Evolutionary conservation across 768 basidiomycete species (phyloP).

Genomic region (Sarcodon sp.): DNA sequence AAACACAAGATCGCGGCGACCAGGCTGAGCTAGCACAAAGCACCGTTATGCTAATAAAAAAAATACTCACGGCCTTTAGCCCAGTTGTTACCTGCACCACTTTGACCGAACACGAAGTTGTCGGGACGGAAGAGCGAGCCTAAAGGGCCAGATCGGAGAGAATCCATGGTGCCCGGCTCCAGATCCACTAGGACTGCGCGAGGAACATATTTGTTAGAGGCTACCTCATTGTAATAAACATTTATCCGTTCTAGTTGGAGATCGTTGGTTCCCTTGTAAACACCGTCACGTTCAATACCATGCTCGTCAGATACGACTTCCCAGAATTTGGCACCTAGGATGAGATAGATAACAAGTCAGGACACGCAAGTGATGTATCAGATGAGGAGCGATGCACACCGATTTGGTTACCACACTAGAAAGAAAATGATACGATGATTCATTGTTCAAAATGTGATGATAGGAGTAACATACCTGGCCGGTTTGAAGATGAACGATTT

Average conservation of each 20-base stretch:
- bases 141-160: conserved; percentile 80
- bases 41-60: neutral
- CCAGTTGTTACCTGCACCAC: conserved; percentile 99
- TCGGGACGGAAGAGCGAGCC: conserved; percentile 93
- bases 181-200: conserved; percentile 96
- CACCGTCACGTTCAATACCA: conserved; percentile 86
- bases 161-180: conserved; percentile 96
- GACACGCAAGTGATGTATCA: neutral
- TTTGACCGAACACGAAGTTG: conserved; percentile 98
- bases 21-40: neutral
- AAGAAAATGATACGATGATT: conserved; percentile 13
- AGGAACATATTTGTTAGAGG: conserved; percentile 94
- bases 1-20: conserved; percentile 6
- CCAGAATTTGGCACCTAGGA: conserved; percentile 87
- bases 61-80: conserved; percentile 89
- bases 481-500: conserved; percentile 99
- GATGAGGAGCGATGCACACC: conserved; percentile 37
- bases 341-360: conserved; percentile 3
- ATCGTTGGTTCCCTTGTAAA: conserved; percentile 89
- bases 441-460: conserved; percentile 1
- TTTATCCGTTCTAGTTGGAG: conserved; percentile 95
- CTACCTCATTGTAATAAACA: conserved; percentile 97
- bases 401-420: conserved; percentile 97
- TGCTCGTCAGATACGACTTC: conserved; percentile 98
- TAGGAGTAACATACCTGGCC: conserved; percentile 61